phyloP scores from a whole-genome alignment of 257 asterid species.

The Lycium barbarum region DNA sequence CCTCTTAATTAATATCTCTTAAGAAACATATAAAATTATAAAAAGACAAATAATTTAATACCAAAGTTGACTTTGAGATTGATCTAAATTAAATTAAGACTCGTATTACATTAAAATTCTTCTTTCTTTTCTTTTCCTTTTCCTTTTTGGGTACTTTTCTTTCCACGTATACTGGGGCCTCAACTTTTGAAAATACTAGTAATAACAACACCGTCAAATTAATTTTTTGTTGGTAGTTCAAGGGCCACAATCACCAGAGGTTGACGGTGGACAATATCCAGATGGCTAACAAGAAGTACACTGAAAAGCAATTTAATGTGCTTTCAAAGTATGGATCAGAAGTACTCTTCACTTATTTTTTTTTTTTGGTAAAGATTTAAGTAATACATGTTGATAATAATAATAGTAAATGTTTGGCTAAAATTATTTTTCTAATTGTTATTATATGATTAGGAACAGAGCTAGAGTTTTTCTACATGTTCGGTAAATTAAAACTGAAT shows the following conservation, averaged over 20 bases:
- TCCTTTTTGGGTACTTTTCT: background rate
- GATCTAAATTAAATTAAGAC: background rate
- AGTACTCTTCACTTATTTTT: background rate
- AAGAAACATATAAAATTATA: too few species aligned
- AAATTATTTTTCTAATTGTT: background rate
- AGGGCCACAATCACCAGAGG: background rate
- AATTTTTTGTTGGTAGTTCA: slow-evolving; percentile 3
- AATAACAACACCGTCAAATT: slow-evolving; percentile 21
- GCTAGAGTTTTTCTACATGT: too few species aligned
- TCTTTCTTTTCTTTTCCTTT: background rate
- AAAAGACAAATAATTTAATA: background rate
- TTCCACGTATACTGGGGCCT: background rate
- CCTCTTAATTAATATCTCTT: too few species aligned
- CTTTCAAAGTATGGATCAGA: background rate
- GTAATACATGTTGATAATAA: too few species aligned
- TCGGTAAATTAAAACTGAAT: too few species aligned
- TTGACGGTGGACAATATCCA: slow-evolving; percentile 16
- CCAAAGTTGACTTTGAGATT: background rate
- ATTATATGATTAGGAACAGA: too few species aligned
- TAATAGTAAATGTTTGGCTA: too few species aligned
- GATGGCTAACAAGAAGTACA: background rate
- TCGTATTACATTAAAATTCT: background rate
- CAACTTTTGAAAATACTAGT: background rate
- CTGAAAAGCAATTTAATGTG: background rate
- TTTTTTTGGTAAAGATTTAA: background rate